Conservation (phyloP, 2,329 filamentous ascomycete species). For the Colletotrichum liaoningense region DNA sequence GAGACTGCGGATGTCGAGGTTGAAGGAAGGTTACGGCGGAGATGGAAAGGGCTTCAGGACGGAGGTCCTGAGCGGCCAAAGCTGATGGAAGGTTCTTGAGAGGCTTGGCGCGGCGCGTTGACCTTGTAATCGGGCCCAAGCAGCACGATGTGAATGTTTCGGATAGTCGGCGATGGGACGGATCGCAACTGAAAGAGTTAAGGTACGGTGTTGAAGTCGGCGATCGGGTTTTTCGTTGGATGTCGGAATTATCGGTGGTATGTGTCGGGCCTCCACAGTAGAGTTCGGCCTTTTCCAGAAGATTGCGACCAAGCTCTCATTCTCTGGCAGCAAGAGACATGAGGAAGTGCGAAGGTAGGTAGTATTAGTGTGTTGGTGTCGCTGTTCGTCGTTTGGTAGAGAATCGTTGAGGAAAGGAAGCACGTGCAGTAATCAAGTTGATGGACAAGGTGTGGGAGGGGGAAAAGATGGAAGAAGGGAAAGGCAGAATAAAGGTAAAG, state of each 20-base stretch:
- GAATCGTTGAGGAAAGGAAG: background rate
- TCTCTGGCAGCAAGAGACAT: slow-evolving; percentile 30
- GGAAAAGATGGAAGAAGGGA: background rate
- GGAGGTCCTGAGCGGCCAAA: slow-evolving; percentile 1
- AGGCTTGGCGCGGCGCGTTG: slow-evolving; percentile 33
- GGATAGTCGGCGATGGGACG: slow-evolving; percentile 19
- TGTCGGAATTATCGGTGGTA: slow-evolving; percentile 29
- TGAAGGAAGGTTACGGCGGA: background rate
- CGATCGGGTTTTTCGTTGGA: background rate
- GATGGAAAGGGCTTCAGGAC: background rate
- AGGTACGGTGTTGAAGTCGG: background rate
- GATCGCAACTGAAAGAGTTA: background rate
- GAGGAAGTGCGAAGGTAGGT: background rate
- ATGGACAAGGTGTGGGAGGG: background rate
- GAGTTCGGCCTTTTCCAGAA: slow-evolving; percentile 32
- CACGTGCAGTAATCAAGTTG: background rate
- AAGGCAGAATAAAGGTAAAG: background rate
- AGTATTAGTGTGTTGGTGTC: background rate
- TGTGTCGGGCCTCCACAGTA: slow-evolving; percentile 32
- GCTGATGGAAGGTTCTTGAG: slow-evolving; percentile 18
- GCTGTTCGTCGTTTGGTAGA: background rate
- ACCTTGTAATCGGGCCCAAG: slow-evolving; percentile 20
- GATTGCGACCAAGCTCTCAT: slow-evolving; percentile 33
- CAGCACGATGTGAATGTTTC: slow-evolving; percentile 24
- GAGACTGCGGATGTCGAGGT: background rate